Percentiles rank a stretch among this genome's conserved stretches.
Conservation (phyloP, 805 yeast species). For the Sugiyamaella floridensis region DNA sequence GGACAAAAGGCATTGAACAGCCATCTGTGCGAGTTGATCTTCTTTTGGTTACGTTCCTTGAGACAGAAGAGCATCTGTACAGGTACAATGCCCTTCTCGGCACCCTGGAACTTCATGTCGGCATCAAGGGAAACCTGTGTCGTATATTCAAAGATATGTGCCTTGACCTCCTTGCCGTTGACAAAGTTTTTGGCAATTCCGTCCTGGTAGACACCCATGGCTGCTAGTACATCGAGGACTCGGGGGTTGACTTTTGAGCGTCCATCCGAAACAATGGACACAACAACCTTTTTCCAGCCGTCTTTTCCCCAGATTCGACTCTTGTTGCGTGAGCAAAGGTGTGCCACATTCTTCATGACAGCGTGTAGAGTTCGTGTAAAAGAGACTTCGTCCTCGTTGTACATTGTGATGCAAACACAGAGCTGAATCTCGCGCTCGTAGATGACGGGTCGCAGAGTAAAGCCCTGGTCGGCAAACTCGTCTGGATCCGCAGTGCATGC, state of each 20-base stretch:
- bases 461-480: conserved; percentile 71
- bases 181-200: conserved; percentile 94
- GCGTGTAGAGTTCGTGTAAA: conserved; percentile 93
- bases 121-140: conserved; percentile 91
- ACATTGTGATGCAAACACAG: conserved; percentile 92
- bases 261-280: conserved; percentile 88
- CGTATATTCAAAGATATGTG: conserved; percentile 93
- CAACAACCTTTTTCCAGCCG: conserved; percentile 95
- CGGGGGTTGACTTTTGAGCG: conserved; percentile 81
- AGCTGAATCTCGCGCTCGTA: conserved; percentile 87
- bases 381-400: conserved; percentile 86
- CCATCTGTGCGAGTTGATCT: conserved; percentile 98
- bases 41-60: conserved; percentile 86
- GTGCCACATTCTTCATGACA: conserved; percentile 86
- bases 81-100: conserved; percentile 85
- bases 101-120: conserved; percentile 81
- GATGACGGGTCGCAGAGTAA: conserved; percentile 78
- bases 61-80: conserved; percentile 89
- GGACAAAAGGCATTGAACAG: conserved; percentile 93
- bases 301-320: conserved; percentile 93
- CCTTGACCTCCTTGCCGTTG: conserved; percentile 83
- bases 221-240: conserved; percentile 80
- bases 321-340: conserved; percentile 70
- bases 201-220: conserved; percentile 95
- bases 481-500: conserved; percentile 95